A percentile compares a stretch with the other conserved stretches of the same genome.
phyloP scores from a whole-genome alignment of 2,329 filamentous ascomycete species.

The Cryphonectria nitschkei region DNA sequence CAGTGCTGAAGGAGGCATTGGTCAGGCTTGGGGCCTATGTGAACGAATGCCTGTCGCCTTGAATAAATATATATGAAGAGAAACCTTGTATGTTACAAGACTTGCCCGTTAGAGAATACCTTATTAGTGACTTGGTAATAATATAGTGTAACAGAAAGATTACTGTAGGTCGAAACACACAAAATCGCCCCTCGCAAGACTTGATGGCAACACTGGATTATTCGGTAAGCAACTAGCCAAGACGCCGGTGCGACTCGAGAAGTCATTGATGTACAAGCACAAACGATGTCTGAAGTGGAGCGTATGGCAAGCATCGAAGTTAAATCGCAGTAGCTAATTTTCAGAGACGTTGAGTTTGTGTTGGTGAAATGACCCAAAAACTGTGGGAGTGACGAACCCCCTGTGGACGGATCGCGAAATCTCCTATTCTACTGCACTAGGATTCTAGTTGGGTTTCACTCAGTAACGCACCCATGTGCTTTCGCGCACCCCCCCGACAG shows the following conservation, averaged over 20 bases:
- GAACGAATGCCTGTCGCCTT: conserved; percentile 35
- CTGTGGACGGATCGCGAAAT: not conserved
- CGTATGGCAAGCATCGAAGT: not conserved
- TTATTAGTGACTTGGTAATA: not conserved
- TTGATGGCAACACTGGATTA: not conserved
- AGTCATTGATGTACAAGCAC: not conserved
- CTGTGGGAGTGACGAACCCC: not conserved
- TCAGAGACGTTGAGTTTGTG: not conserved
- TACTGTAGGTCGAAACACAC: not conserved
- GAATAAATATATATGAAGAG: not conserved
- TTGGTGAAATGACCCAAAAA: not conserved
- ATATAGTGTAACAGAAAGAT: not conserved
- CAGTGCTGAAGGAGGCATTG: conserved; percentile 69
- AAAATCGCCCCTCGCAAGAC: not conserved
- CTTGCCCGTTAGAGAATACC: not conserved
- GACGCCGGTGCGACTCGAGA: not conserved
- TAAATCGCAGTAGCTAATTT: not conserved
- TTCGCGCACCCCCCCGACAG: no score
- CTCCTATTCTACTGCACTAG: not conserved
- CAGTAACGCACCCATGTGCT: not conserved
- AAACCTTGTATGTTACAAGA: not conserved
- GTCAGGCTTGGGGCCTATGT: conserved; percentile 51
- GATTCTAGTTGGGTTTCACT: not conserved
- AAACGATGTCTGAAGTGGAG: not conserved
- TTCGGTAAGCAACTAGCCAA: not conserved